Conservation (phyloP, 169 alveolate species). For the Plasmodium coatneyi region DNA sequence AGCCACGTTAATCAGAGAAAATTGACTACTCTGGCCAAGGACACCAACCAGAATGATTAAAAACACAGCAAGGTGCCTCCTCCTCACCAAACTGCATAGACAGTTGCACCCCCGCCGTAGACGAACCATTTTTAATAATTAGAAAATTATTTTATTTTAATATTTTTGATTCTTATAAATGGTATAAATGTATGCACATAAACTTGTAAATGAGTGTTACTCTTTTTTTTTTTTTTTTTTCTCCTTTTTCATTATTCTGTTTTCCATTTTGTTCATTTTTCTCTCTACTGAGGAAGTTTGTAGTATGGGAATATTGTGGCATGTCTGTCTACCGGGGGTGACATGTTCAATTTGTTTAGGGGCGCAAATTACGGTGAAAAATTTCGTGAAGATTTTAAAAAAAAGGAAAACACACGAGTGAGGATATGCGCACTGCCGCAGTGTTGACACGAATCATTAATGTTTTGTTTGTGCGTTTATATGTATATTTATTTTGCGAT, state of each 20-base stretch:
- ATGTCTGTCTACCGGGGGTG: background rate
- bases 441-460: background rate
- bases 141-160: background rate
- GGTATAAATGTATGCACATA: background rate
- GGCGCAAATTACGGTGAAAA: background rate
- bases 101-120: background rate
- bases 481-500: background rate
- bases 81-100: conserved; percentile 12
- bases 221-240: background rate
- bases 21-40: background rate
- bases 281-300: background rate
- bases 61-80: conserved; percentile 34
- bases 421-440: background rate
- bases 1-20: background rate
- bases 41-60: background rate
- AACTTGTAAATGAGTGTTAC: background rate
- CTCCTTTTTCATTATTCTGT: background rate
- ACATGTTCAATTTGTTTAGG: background rate
- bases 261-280: background rate
- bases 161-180: background rate
- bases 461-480: background rate
- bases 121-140: conserved; percentile 17
- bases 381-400: background rate
- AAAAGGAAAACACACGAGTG: background rate
- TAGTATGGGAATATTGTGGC: background rate